These are phyloP conservation scores for Tetracladium marchalianum DNA, from an alignment of 495 filamentous ascomycete genomes.

Conservation along the genomic window DNA sequence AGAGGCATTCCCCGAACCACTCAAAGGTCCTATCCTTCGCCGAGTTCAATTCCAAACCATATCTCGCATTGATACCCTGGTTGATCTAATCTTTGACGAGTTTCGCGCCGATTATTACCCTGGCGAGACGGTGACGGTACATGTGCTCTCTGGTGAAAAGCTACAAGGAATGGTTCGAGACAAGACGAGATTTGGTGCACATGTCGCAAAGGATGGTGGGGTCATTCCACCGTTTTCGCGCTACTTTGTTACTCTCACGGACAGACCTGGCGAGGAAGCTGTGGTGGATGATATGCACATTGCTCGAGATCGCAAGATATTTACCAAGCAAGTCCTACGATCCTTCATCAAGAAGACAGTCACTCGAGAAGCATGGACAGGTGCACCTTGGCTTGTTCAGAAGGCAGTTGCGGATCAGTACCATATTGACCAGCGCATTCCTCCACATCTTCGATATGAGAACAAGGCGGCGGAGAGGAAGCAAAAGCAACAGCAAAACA, in stretches of 20 bases:
- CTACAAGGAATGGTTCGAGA: conserved; percentile 73
- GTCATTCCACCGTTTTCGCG: conserved; percentile 58
- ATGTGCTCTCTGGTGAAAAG: conserved; percentile 58
- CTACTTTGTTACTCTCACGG: conserved; percentile 69
- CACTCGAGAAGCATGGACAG: conserved; percentile 82
- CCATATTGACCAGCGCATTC: conserved; percentile 75
- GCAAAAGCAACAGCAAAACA: conserved; percentile 54
- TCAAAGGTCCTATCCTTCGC: conserved; percentile 84
- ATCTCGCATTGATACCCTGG: conserved; percentile 84
- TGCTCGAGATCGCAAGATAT: conserved; percentile 79
- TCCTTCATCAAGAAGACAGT: conserved; percentile 94
- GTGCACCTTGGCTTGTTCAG: conserved; percentile 94
- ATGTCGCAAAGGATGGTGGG: conserved; percentile 51
- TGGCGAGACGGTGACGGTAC: conserved; percentile 72
- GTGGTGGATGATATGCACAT: conserved; percentile 75
- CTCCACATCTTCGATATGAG: conserved; percentile 71
- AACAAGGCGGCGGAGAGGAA: conserved; percentile 71
- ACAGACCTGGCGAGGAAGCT: conserved; percentile 61
- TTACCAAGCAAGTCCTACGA: conserved; percentile 89
- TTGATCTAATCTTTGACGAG: conserved; percentile 55
- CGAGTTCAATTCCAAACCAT: conserved; percentile 86
- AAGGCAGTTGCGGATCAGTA: conserved; percentile 72
- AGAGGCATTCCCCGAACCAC: conserved; percentile 77
- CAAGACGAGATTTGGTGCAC: conserved; percentile 65
- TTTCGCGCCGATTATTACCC: conserved; percentile 93